Base-by-base conservation (phyloP, 768 basidiomycete species). In the Auriculariales sp. region DNA sequence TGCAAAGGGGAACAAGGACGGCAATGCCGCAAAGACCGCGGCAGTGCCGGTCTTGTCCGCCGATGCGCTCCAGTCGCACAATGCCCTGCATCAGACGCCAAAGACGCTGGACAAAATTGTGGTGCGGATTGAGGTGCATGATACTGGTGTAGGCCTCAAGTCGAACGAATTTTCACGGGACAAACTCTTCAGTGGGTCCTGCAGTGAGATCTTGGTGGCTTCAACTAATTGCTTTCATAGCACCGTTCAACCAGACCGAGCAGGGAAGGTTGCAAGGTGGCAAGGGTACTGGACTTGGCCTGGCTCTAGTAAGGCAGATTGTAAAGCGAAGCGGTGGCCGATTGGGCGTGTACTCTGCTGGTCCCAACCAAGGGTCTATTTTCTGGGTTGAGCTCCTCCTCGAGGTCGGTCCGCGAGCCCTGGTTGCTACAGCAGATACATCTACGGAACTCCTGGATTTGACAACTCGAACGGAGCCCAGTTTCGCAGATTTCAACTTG, bases 91-190 rank as follows among this genome's bases (percentile, higher is more conserved):
- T 0, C n/a, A 36, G 35, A 36, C 15, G n/a, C 35, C 35, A 15
- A 36, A 36, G n/a, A n/a, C n/a, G n/a, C n/a, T n/a, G n/a, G n/a
- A n/a, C 22, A 12, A 67, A 59, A 83, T 86, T 52, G 80, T 86
- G 47, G 83, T 92, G n/a, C 72, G 89, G 51, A 83, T 91, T 27
- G 88, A 91, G 60, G 76, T 92, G 3, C 73, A 74, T 3, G 88
- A 90, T 64, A 89, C 87, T 4, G 82, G 76, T 3, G 73, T 68
- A 33, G 82, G 82, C 3, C 74, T 83, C 49, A 66, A 68, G 46
- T 71, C 71, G 33, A 69, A 69, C 57, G 88, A 90, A 60, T 79
- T 90, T 64, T 69, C 71, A 1, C 75, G 82, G 54, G 72, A 73
- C 49, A 83, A 83, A 56, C 64, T 84, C 15, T 84, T 85, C 28